Percentiles rank a stretch among this genome's conserved stretches.
These are phyloP conservation scores for Conidiobolus incongruus DNA, from an alignment of 371 early-diverging fungal species.

Conservation along the genomic window DNA sequence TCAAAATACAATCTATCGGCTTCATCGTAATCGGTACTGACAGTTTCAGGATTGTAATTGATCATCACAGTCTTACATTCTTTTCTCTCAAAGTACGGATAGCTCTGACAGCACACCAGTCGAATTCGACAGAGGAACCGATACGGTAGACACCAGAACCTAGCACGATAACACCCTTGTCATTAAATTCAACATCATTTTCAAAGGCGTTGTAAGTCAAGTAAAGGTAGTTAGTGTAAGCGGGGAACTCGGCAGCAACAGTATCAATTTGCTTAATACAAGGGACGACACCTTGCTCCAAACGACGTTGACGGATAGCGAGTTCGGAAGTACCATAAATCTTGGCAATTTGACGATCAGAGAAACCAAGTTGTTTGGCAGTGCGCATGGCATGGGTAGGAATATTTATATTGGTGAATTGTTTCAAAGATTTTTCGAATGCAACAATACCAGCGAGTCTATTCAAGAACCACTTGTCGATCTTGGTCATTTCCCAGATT, in stretches of 20 bases:
- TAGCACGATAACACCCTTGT: constrained; percentile 78
- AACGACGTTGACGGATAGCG: constrained; percentile 24
- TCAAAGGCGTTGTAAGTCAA: constrained; percentile 73
- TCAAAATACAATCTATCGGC: constrained; percentile 88
- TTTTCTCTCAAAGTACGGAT: constrained; percentile 63
- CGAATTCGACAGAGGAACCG: constrained; percentile 90
- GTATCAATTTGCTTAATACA: constrained; percentile 82
- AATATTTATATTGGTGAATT: constrained; percentile 54
- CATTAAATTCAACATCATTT: constrained; percentile 62
- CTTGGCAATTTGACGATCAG: constrained; percentile 59
- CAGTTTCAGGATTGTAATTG: constrained; percentile 95
- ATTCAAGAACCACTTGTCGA: constrained; percentile 92
- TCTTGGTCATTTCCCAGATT: constrained; percentile 65
- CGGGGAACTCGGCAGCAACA: constrained; percentile 86
- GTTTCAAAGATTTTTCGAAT: constrained; percentile 32
- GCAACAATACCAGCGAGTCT: constrained; percentile 49
- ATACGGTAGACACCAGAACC: constrained; percentile 95
- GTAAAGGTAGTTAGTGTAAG: constrained; percentile 79
- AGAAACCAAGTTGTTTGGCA: constrained; percentile 77
- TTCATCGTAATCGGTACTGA: constrained; percentile 91
- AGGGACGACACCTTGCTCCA: constrained; percentile 42
- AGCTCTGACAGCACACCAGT: constrained; percentile 89
- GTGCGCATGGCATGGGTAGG: too few species aligned
- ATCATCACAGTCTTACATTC: constrained; percentile 80
- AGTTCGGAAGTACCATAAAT: constrained; percentile 8